Base-by-base conservation (phyloP, 2,329 filamentous ascomycete species). In the Didymella glomerata region DNA sequence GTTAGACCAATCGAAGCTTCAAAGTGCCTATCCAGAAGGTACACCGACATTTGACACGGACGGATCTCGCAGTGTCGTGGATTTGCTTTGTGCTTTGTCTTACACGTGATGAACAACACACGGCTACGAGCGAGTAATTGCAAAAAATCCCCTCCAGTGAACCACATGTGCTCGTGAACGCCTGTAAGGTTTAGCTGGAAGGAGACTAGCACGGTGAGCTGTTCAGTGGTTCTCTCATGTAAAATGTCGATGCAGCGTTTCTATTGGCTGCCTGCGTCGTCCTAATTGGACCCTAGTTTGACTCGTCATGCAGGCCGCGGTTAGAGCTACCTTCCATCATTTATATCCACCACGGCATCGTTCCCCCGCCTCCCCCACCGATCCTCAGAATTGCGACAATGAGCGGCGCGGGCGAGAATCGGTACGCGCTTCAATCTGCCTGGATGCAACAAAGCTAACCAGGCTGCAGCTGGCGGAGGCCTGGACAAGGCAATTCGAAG, bases 351-450 rank as follows among this genome's bases (percentile, higher is more conserved):
- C 67, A 68, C 58, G 57, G 67, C 63, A 68, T 67, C 68, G 66
- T 60, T 60, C 65, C 66, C 67, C 58, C 56, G 63, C 63, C 66
- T 65, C 64, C 65, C 66, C 68, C 65, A 60, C 63, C 66, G 65
- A 65, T 61, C 52, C 49, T 53, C 57, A 60, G 52, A 63, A 56
- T 63, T 59, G 51, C 60, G 59, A 76, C 59, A 60, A 77, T 77
- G 75, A 77, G 75, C 67, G 75, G 73, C 68, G 71, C 69, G 67
- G 73, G 69, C 52, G 75, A 76, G 65, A 77, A 76, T 56, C 72
- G 74, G 75, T 77, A 72, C 47, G 66, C 42, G 56, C 42, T 54
- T 20, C 34, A 14, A 27, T 41, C 32, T 32, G 27, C 44, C 4
- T 20, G 28, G 9, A 25, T 30, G 28, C 24, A 28, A 27, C 32